Evolutionary conservation across 139 green algal species (phyloP).

Genomic region (Tetraselmis striata): DNA sequence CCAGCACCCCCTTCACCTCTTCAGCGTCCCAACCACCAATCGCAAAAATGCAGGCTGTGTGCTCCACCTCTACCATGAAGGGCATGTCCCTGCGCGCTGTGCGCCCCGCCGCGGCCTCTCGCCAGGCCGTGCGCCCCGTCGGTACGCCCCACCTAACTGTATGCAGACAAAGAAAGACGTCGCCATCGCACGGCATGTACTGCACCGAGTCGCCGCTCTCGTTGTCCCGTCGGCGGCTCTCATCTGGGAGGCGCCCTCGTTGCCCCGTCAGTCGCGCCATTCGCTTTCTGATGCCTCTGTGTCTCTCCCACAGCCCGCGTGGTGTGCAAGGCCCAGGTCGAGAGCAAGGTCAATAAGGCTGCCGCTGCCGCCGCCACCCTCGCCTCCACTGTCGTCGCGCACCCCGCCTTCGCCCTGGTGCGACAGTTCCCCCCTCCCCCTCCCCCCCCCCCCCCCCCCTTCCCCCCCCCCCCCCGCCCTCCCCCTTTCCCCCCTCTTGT

Average conservation of each 20-base stretch:
- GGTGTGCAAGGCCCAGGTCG: background rate
- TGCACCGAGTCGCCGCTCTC: too few species aligned
- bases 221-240: too few species aligned
- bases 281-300: too few species aligned
- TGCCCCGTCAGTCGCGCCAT: too few species aligned
- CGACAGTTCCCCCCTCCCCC: too few species aligned
- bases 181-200: too few species aligned
- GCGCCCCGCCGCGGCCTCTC: background rate
- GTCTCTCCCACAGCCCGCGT: background rate
- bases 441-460: too few species aligned
- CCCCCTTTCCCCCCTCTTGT: background rate
- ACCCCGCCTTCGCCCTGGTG: constrained; percentile 53
- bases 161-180: too few species aligned
- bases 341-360: constrained; percentile 29
- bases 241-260: too few species aligned
- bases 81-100: background rate
- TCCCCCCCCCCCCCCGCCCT: background rate
- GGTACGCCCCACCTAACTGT: too few species aligned
- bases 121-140: background rate
- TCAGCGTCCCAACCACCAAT: too few species aligned
- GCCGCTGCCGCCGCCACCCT: constrained; percentile 31
- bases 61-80: background rate
- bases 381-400: constrained; percentile 32
- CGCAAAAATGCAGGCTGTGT: background rate
- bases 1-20: too few species aligned